These are phyloP conservation scores for Triticum urartu DNA, from an alignment of 176 grass and related monocot genomes.

Conservation along the genomic window DNA sequence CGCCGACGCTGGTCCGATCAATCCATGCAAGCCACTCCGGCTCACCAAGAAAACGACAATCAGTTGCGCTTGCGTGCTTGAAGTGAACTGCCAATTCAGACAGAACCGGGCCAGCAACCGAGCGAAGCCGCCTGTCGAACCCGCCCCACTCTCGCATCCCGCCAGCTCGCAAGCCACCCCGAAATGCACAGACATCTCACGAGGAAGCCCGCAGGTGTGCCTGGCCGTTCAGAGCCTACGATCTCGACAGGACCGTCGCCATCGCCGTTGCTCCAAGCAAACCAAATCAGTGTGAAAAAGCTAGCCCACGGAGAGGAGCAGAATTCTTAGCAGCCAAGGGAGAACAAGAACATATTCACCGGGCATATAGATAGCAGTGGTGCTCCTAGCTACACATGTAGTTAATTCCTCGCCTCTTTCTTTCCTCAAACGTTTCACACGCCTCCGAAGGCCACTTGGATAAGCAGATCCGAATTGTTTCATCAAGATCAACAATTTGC, in stretches of 20 bases:
- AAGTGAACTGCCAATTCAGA: background rate
- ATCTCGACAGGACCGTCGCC: background rate
- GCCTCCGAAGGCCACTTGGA: background rate
- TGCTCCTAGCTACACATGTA: background rate
- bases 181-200: background rate
- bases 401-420: background rate
- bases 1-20: background rate
- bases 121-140: background rate
- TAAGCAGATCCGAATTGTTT: background rate
- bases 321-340: background rate
- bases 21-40: background rate
- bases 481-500: background rate
- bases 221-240: background rate
- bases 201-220: background rate
- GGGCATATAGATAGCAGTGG: background rate
- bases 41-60: background rate
- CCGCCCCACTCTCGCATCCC: background rate
- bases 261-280: constrained; percentile 10
- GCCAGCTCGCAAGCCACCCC: background rate
- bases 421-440: constrained; percentile 7
- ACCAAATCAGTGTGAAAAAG: background rate
- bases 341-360: constrained; percentile 9
- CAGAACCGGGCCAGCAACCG: background rate
- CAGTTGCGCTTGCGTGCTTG: background rate
- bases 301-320: background rate